Conservation (phyloP, 2,329 filamentous ascomycete genomes). For the Paecilomyces formosus region DNA sequence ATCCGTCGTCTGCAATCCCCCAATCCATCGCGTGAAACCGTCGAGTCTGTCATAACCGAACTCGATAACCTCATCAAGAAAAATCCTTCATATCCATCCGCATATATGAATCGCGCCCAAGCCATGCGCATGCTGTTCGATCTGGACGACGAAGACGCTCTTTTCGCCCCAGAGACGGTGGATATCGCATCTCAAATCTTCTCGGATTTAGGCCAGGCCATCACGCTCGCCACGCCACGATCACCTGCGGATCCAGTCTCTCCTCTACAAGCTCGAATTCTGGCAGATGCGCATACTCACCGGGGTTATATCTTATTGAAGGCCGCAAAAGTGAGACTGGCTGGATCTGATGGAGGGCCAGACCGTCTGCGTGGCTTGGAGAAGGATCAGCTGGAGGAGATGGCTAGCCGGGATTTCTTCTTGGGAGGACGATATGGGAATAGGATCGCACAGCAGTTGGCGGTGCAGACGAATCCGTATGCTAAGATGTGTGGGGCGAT, state of each 20-base stretch:
- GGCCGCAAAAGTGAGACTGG: slow-evolving; percentile 17
- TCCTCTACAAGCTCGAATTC: slow-evolving; percentile 39
- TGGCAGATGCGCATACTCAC: slow-evolving; percentile 51
- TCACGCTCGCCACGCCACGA: slow-evolving; percentile 36
- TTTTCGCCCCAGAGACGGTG: slow-evolving; percentile 17
- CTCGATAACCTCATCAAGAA: slow-evolving; percentile 37
- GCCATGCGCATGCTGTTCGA: slow-evolving; percentile 31
- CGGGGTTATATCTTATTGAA: slow-evolving; percentile 40
- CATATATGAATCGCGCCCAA: slow-evolving; percentile 51
- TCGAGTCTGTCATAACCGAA: slow-evolving; percentile 26
- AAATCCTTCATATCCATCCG: slow-evolving; percentile 45
- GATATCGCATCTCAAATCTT: slow-evolving; percentile 20
- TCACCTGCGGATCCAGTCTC: slow-evolving; percentile 37
- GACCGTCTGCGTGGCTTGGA: slow-evolving; percentile 24
- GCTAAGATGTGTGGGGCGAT: slow-evolving; percentile 57
- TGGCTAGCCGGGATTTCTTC: slow-evolving; percentile 49
- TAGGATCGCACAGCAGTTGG: slow-evolving; percentile 49
- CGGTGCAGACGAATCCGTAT: slow-evolving; percentile 55
- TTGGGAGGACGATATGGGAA: slow-evolving; percentile 50
- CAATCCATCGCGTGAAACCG: slow-evolving; percentile 10
- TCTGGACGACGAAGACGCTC: slow-evolving; percentile 12
- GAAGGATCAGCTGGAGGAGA: slow-evolving; percentile 43
- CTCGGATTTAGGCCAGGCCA: slow-evolving; percentile 35
- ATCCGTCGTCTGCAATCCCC: slow-evolving; percentile 27
- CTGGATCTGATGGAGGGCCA: slow-evolving; percentile 9